Conservation (phyloP, 148 eudicot genomes). For the Cornus controversa region DNA sequence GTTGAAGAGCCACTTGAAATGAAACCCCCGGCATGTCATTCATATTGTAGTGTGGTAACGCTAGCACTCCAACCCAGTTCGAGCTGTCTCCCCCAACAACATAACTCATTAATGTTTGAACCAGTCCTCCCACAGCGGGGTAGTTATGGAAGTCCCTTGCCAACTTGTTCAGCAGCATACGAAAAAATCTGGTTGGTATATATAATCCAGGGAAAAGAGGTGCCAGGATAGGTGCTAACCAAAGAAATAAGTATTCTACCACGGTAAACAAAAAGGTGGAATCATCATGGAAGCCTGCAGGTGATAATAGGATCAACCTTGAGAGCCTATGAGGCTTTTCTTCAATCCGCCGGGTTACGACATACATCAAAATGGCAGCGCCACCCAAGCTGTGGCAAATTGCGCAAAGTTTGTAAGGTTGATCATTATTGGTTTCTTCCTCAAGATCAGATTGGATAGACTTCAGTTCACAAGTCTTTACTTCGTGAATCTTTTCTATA, state of each 20-base stretch:
- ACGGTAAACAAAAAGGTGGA: conserved; percentile 59
- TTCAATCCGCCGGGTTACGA: conserved; percentile 57
- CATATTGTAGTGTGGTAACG: conserved; percentile 92
- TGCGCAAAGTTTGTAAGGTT: conserved; percentile 81
- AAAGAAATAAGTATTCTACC: conserved; percentile 48
- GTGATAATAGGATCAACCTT: conserved; percentile 75
- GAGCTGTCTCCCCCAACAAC: conserved; percentile 95
- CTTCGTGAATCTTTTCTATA: conserved; percentile 84
- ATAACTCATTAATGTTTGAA: conserved; percentile 91
- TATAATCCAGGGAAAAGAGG: conserved; percentile 83
- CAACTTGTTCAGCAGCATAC: conserved; percentile 87
- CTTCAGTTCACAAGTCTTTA: conserved; percentile 68
- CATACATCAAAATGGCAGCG: conserved; percentile 82
- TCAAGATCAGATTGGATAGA: conserved; percentile 34
- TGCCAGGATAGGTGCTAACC: conserved; percentile 65
- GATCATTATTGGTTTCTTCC: conserved; percentile 40
- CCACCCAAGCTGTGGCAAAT: conserved; percentile 94
- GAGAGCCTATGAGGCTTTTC: conserved; percentile 79
- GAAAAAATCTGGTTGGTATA: conserved; percentile 88
- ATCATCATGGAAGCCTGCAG: conserved; percentile 92
- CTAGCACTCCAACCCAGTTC: conserved; percentile 92
- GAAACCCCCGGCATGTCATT: conserved; percentile 97
- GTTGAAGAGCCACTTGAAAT: conserved; percentile 75
- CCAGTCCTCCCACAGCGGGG: conserved; percentile 94
- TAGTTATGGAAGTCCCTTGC: conserved; percentile 93